phyloP scores from a whole-genome alignment of 2,329 filamentous ascomycete species.

The Cryphonectria parasitica region DNA sequence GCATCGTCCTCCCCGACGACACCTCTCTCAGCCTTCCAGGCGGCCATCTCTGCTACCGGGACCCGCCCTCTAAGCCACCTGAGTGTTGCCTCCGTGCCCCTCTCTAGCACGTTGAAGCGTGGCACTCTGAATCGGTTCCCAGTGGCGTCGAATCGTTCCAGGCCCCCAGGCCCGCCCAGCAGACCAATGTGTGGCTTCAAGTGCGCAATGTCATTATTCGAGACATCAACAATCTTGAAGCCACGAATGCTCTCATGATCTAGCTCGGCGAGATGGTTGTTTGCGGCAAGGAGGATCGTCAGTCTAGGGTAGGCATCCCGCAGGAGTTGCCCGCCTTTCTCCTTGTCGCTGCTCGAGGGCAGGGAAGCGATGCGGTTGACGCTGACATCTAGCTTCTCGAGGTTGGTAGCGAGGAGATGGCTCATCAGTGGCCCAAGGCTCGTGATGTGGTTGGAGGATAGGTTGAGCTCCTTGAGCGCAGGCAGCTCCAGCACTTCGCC shows the following conservation, averaged over 20 bases:
- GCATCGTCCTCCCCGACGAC: constrained; percentile 39
- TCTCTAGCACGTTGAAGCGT: constrained; percentile 79
- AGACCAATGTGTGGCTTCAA: constrained; percentile 82
- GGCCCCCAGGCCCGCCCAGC: constrained; percentile 63
- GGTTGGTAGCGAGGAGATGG: constrained; percentile 71
- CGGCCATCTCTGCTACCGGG: constrained; percentile 61
- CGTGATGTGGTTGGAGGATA: constrained; percentile 74
- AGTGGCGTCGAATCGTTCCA: constrained; percentile 73
- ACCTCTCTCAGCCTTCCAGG: constrained; percentile 55
- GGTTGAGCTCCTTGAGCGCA: constrained; percentile 74
- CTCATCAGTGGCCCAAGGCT: constrained; percentile 68
- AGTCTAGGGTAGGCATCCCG: constrained; percentile 71
- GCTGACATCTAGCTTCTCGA: constrained; percentile 80
- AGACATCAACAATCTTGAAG: constrained; percentile 75
- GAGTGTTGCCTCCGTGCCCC: constrained; percentile 83
- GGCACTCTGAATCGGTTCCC: constrained; percentile 91
- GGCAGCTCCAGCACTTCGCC: constrained; percentile 69
- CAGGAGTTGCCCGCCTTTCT: constrained; percentile 43
- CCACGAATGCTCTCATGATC: constrained; percentile 75
- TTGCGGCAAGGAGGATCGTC: constrained; percentile 70
- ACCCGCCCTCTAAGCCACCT: constrained; percentile 80
- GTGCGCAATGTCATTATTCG: constrained; percentile 83
- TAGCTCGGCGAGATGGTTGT: constrained; percentile 78
- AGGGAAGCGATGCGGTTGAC: constrained; percentile 78
- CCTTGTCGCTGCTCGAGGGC: constrained; percentile 47